Evolutionary conservation across 1,284 basidiomycete species (phyloP).

Genomic region (Lentinula novae-zelandiae): DNA sequence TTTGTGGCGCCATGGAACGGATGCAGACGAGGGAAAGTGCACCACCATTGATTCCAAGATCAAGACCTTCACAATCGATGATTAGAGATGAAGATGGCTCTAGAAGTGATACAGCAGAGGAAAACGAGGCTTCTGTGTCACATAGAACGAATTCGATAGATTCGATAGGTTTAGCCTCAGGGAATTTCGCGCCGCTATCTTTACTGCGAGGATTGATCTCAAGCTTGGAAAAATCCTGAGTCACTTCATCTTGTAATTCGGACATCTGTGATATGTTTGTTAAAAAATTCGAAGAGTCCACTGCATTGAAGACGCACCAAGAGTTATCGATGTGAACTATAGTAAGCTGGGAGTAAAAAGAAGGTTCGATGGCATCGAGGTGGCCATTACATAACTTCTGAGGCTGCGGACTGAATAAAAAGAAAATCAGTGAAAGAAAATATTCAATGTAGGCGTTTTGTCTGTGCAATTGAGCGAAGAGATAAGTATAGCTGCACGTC

Average conservation of each 20-base stretch:
- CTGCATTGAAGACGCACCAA: too few relatives aligned
- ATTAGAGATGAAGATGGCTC: not conserved
- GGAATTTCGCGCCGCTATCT: not conserved
- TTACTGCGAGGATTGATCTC: not conserved
- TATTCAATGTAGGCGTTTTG: too few relatives aligned
- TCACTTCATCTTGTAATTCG: not conserved
- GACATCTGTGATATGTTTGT: too few relatives aligned
- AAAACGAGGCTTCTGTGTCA: not conserved
- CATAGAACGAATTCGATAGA: not conserved
- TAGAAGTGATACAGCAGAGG: not conserved
- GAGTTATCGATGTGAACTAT: too few relatives aligned
- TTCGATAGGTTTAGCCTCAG: not conserved
- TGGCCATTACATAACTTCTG: not conserved
- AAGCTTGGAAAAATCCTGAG: not conserved
- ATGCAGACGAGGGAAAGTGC: conserved; percentile 11
- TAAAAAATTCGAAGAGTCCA: too few relatives aligned
- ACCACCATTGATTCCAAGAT: conserved; percentile 10
- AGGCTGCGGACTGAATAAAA: too few relatives aligned
- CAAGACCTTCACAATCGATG: conserved; percentile 13
- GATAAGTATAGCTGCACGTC: too few relatives aligned
- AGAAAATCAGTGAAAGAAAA: too few relatives aligned
- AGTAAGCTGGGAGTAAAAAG: not conserved
- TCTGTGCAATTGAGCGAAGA: too few relatives aligned
- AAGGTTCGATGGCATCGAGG: not conserved
- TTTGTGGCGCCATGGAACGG: not conserved